Evolutionary conservation across 805 yeast genomes (phyloP), one percentile per base, ranked within the genome.

Genomic region (Yarrowia keelungensis): DNA sequence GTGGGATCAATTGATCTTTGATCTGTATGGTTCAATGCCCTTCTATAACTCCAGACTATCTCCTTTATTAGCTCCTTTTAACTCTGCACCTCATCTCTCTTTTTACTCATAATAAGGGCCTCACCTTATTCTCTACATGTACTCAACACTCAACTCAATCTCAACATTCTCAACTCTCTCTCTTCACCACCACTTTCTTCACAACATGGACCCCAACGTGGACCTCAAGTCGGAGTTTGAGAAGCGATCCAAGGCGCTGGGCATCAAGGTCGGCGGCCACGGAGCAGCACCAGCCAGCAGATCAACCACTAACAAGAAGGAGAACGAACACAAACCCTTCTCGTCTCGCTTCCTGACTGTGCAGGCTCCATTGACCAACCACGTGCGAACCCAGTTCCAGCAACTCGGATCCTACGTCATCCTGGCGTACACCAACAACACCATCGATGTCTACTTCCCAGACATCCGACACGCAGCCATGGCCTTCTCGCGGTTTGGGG

Each of bases 181-280:
- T 56, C 47, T 10, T 56, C 26, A 22, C 47, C 47, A 56, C 45
- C 46, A 38, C 61, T 56, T 8, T 54, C 11, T 2, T 4, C 16
- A 15, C 43, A 19, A n/a, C 62, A 59, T 35, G 51, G 65, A 59
- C 65, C 45, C 65, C 45, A 43, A 59, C 65, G 42, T 39, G 46
- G 65, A 59, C 51, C 43, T 45, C 43, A 45, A 45, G 14, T 26
- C 38, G 11, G 92, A 92, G 77, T 92, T 82, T 76, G 89, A 95
- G 78, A 87, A 86, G 75, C 84, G 88, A 1, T 88, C 87, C 73
- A 85, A 59, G 51, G 51, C 45, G n/a, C 46, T 47, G 39, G 67
- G 56, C n/a, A 49, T 47, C 56, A 49, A 62, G 32, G 56, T 47
- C 32, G 67, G 56, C 19, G 67, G 67, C 8, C 47, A 26, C 32